Base-by-base conservation (phyloP, 805 yeast species). In the Candida suzukii region DNA sequence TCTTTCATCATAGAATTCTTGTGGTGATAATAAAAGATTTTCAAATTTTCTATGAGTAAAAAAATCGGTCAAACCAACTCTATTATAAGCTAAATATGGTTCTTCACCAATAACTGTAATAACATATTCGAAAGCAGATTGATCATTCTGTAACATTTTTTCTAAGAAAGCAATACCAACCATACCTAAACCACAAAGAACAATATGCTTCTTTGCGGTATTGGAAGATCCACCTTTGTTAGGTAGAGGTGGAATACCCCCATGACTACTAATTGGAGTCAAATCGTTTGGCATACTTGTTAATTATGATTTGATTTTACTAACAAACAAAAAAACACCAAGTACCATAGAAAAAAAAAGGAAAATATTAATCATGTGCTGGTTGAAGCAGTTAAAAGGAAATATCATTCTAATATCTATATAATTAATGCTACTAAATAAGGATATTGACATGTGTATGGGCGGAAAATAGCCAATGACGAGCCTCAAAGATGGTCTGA, bases 101-200 rank as follows among this genome's bases (percentile, higher is more conserved):
- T 63, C 68, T 40, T 63, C 68, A 18, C 66, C 68, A 19, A 61
- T 48, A 5, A 63, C 52, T 1, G 58, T 52, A 28, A 59, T 50
- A 16, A 16, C 40, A 40, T 51, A 63, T 31, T 58, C 56, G 22
- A 54, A 41, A 14, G 49, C 50, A 6, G 54, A 51, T 26, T 58
- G 58, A 37, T 63, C 68, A 28, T 59, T 53, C 16, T 48, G 47
- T 20, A 63, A 50, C 53, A 63, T 48, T 41, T 62, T 63, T 42
- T 62, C 66, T 16, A 63, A 42, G 35, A 62, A 61, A 4, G 66
- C 56, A 13, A 60, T 43, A 19, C 64, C 65, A 24, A 60, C 64
- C 68, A 63, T 63, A 16, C 68, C 68, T 7, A 63, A 50, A 17
- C 68, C 67, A 25, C 58, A 57, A n/a, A 63, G 51, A 8, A 62